These are phyloP conservation scores for Trichoderma aggressivum DNA, from an alignment of 2,329 filamentous ascomycete species.

Conservation along the genomic window DNA sequence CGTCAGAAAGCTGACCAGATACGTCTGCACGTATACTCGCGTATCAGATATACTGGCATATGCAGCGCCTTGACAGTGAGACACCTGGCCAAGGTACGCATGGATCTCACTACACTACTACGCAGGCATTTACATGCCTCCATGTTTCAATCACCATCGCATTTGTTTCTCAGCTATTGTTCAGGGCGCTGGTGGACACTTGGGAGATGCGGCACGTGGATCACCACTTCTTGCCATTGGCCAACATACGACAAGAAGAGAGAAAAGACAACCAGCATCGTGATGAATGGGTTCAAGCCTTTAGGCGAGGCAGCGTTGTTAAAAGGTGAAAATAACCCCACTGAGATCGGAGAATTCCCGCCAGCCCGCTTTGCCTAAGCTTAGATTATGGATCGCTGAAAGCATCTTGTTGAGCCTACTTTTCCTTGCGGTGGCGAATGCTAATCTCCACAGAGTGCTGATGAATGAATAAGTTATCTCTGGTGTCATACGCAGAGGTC, in stretches of 20 bases:
- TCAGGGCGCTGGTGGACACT: too few relatives aligned
- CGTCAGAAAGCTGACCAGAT: neutral
- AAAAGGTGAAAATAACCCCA: neutral
- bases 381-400: neutral
- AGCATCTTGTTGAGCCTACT: neutral
- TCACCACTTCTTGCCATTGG: neutral
- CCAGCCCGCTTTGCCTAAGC: neutral
- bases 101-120: neutral
- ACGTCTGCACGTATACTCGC: neutral
- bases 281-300: neutral
- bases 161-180: neutral
- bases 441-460: neutral
- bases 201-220: neutral
- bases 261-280: neutral
- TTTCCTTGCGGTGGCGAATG: neutral
- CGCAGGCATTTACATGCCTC: neutral
- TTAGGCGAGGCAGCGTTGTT: neutral
- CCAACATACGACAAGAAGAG: neutral
- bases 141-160: neutral
- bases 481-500: neutral
- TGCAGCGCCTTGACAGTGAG: neutral
- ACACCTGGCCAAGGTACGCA: neutral
- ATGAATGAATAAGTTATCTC: neutral
- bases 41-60: neutral
- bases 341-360: slow-evolving; percentile 1